Conservation (phyloP, 768 basidiomycete genomes). For the Boletellus ananas region DNA sequence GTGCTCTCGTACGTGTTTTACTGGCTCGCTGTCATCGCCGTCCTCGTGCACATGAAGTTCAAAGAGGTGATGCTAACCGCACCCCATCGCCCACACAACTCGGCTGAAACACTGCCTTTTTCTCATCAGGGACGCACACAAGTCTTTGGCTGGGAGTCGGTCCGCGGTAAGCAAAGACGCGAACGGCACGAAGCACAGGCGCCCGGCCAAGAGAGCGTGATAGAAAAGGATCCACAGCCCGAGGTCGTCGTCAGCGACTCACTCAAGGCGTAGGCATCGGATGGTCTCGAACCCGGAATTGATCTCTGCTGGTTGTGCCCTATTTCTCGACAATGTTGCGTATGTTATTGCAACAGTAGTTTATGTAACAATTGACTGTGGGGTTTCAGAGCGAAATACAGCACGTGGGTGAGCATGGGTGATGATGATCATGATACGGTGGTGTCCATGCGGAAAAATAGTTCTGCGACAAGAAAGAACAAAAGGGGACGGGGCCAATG, state of each 20-base stretch:
- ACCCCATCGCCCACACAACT: too few relatives aligned
- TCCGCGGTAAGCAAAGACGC: slow-evolving; percentile 38
- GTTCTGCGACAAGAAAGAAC: too few relatives aligned
- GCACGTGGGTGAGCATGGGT: too few relatives aligned
- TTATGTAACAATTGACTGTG: not conserved
- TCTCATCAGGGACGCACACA: slow-evolving; percentile 55
- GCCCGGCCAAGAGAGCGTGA: not conserved
- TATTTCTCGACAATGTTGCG: too few relatives aligned
- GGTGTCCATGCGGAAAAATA: not conserved
- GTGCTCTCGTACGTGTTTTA: slow-evolving; percentile 89
- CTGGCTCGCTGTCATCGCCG: slow-evolving; percentile 78
- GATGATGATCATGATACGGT: not conserved
- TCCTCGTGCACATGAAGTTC: slow-evolving; percentile 66
- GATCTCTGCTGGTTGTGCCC: too few relatives aligned
- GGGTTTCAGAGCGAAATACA: not conserved
- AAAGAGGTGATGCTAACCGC: slow-evolving; percentile 52
- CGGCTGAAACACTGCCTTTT: not conserved
- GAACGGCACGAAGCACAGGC: slow-evolving; percentile 20
- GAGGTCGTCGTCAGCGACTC: not conserved
- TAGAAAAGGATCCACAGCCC: not conserved
- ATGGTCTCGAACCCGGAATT: too few relatives aligned
- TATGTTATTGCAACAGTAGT: too few relatives aligned
- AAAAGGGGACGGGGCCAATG: too few relatives aligned
- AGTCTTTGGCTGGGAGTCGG: slow-evolving; percentile 55
- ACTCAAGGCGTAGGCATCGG: not conserved